Evolutionary conservation across 108 stramenopile species (phyloP).

Genomic region (Nitzschia sp.): DNA sequence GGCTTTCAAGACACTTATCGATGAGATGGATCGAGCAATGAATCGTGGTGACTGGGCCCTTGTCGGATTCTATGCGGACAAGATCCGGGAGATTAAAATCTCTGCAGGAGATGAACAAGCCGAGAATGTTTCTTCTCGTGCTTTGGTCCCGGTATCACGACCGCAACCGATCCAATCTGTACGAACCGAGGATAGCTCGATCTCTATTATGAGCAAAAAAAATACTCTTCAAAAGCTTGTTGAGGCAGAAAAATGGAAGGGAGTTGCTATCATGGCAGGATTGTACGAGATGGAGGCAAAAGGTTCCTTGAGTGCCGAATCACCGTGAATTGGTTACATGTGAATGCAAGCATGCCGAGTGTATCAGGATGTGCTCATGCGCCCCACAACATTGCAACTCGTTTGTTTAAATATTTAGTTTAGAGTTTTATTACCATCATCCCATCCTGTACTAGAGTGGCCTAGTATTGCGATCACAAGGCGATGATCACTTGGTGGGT

Average conservation of each 20-base stretch:
- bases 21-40: constrained; percentile 23
- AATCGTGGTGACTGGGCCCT: constrained; percentile 34
- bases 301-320: constrained; percentile 8
- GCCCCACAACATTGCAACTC: no score
- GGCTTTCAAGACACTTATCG: background rate
- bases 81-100: constrained; percentile 23
- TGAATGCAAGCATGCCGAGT: no score
- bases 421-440: no score
- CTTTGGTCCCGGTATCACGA: constrained; percentile 1
- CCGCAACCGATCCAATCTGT: background rate
- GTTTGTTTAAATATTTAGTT: no score
- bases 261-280: constrained; percentile 41
- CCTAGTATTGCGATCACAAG: no score
- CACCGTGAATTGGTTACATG: no score
- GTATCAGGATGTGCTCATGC: no score
- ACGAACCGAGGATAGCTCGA: background rate
- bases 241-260: constrained; percentile 33
- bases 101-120: constrained; percentile 10
- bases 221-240: constrained; percentile 29
- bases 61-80: constrained; percentile 32
- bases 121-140: background rate
- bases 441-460: no score
- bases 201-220: constrained; percentile 12
- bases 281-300: constrained; percentile 45
- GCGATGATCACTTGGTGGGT: background rate